Evolutionary conservation across 805 yeast genomes (phyloP), one percentile per base, ranked within the genome.

Genomic region (Diddensiella caesifluorescens): DNA sequence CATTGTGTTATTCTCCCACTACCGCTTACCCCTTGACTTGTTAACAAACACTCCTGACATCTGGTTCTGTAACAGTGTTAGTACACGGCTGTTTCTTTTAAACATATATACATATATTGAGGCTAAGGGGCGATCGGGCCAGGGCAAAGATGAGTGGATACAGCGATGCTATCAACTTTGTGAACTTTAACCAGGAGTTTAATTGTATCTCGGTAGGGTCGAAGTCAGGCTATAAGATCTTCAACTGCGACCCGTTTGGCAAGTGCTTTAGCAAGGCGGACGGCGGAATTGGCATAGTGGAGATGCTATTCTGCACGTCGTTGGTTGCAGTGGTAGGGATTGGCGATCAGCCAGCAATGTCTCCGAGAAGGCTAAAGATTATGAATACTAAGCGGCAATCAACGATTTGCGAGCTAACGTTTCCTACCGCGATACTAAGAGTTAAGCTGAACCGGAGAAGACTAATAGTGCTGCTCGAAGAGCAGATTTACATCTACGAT

Each of bases 301-400:
- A 88, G 58, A 89, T 92, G 97, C 73, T 90, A 20, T 90, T 88
- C 56, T 73, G 88, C 32, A 87, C 97, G 0, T 83, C 95, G 4
- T 69, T 90, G 28, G 75, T 92, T 19, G 96, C 95, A 0, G 67
- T 86, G 4, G 95, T 86, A 2, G 90, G 88, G 5, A 65, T 77
- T 38, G 90, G 89, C 2, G 85, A 80, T 42, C 81, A 75, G 48
- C 79, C 83, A 4, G 53, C 71, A 2, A 53, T 59, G 38, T 70
- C 79, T 13, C 94, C 95, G n/a, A 71, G 96, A 46, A 77, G 88
- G 50, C 71, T 90, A 46, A 79, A 80, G 56, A 79, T 90, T 41
- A 69, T 89, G 44, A 92, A 92, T 64, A 85, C 95, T 1, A 86
- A 85, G 59, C 72, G 89, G 41, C 74, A 75, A 46, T 64, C 80